Evolutionary conservation across 2,329 filamentous ascomycete species (phyloP).

Genomic region (Zopfia rhizophila): DNA sequence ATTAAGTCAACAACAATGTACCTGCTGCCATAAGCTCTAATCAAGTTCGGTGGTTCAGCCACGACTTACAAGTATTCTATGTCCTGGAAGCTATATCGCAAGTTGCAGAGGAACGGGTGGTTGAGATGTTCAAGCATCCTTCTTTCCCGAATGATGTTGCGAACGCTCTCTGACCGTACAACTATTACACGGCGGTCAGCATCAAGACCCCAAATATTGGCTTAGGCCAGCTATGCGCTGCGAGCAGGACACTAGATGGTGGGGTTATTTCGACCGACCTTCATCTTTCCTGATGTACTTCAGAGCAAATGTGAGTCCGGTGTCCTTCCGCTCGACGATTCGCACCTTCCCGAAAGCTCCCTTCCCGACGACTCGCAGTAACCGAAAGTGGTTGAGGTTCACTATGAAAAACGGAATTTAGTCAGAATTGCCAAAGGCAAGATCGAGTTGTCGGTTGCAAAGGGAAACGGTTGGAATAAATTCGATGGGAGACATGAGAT

Average conservation of each 20-base stretch:
- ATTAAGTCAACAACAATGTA: constrained; percentile 97
- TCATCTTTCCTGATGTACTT: constrained; percentile 99
- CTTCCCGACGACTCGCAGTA: constrained; percentile 94
- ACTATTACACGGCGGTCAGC: constrained; percentile 67
- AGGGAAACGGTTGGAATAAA: constrained; percentile 5
- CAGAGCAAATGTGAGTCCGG: constrained; percentile 89
- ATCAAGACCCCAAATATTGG: constrained; percentile 21
- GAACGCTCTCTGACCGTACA: constrained; percentile 95
- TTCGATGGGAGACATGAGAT: background rate
- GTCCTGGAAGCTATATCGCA: constrained; percentile 99
- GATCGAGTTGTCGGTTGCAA: background rate
- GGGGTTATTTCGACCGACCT: constrained; percentile 65
- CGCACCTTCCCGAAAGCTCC: constrained; percentile 98
- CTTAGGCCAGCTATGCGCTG: constrained; percentile 14
- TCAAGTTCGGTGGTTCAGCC: background rate
- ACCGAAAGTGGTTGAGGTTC: constrained; percentile 96
- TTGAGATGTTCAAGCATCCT: constrained; percentile 98
- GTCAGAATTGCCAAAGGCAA: constrained; percentile 6
- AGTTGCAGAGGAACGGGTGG: constrained; percentile 96
- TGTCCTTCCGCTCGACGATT: constrained; percentile 98
- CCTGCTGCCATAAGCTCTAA: constrained; percentile 53
- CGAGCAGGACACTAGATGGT: constrained; percentile 7
- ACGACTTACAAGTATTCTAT: constrained; percentile 91
- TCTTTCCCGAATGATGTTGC: constrained; percentile 96
- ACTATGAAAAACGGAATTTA: constrained; percentile 64